A percentile compares a stretch with the other conserved stretches of the same genome.
These are phyloP conservation scores for Ophiosphaerella korrae DNA, from an alignment of 2,329 filamentous ascomycete genomes.

Conservation along the genomic window DNA sequence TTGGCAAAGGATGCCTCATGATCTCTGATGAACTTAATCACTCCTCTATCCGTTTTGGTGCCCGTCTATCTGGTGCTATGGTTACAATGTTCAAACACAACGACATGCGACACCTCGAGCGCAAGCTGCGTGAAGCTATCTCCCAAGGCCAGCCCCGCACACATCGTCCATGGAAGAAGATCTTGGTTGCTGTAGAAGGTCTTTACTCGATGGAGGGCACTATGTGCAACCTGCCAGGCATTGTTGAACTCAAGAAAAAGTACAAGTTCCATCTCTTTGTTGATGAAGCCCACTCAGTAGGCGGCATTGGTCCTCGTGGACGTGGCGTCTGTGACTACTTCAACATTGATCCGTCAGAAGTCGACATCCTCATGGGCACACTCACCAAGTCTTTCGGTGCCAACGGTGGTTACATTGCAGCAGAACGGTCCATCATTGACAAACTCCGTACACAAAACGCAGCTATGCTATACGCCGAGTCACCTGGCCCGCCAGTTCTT, in stretches of 20 bases:
- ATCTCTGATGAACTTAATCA: slow-evolving; percentile 98
- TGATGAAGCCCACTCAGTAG: slow-evolving; percentile 95
- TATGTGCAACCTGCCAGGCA: slow-evolving; percentile 94
- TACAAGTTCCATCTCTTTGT: slow-evolving; percentile 98
- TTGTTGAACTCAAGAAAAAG: slow-evolving; percentile 84
- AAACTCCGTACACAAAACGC: slow-evolving; percentile 87
- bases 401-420: slow-evolving; percentile 94
- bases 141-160: slow-evolving; percentile 96
- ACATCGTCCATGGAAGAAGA: slow-evolving; percentile 99
- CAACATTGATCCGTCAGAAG: slow-evolving; percentile 80
- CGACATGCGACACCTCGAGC: slow-evolving; percentile 86
- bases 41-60: slow-evolving; percentile 93
- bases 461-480: slow-evolving; percentile 84
- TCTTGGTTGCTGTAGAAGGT: slow-evolving; percentile 92
- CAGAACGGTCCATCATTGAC: slow-evolving; percentile 87
- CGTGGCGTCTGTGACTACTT: slow-evolving; percentile 98
- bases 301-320: slow-evolving; percentile 84
- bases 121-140: slow-evolving; percentile 85
- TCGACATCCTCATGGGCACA: slow-evolving; percentile 98
- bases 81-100: slow-evolving; percentile 99
- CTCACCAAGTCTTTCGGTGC: slow-evolving; percentile 98
- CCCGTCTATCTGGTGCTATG: slow-evolving; percentile 90
- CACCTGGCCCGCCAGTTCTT: slow-evolving; percentile 83
- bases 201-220: slow-evolving; percentile 99
- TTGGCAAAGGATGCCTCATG: slow-evolving; percentile 90